These are phyloP conservation scores for Vigna trinervia DNA, from an alignment of 306 rosid genomes.

Conservation along the genomic window DNA sequence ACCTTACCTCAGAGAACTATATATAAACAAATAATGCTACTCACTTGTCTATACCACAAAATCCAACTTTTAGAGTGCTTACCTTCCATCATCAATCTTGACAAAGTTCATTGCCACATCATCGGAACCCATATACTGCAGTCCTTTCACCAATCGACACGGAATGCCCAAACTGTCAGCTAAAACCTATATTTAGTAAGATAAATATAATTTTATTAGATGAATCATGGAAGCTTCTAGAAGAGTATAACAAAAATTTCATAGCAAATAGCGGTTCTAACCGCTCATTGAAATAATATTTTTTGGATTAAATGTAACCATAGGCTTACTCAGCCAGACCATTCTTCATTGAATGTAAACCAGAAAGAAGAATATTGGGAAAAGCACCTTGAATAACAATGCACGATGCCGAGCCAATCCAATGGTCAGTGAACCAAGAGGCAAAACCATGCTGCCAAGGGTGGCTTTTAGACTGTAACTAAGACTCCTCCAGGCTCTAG, in stretches of 20 bases:
- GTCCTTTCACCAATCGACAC: constrained; percentile 92
- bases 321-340: constrained; percentile 29
- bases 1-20: background rate
- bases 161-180: constrained; percentile 91
- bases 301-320: background rate
- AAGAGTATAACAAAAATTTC: constrained; percentile 12
- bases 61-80: constrained; percentile 43
- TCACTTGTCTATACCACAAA: constrained; percentile 37
- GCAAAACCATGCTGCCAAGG: constrained; percentile 97
- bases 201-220: constrained; percentile 10
- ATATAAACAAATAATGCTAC: constrained; percentile 14
- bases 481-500: constrained; percentile 82
- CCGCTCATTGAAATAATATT: constrained; percentile 30
- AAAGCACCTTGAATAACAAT: constrained; percentile 87
- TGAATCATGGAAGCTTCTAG: background rate
- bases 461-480: constrained; percentile 80
- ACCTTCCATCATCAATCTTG: constrained; percentile 90
- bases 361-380: constrained; percentile 23
- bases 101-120: constrained; percentile 96
- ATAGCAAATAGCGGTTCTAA: background rate
- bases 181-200: constrained; percentile 68
- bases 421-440: constrained; percentile 85
- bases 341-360: constrained; percentile 36
- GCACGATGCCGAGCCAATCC: constrained; percentile 99
- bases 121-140: constrained; percentile 85